A percentile compares a stretch with the other conserved stretches of the same genome.
These are phyloP conservation scores for Xylariaceae sp. DNA, from an alignment of 2,329 filamentous ascomycete genomes.

Conservation along the genomic window DNA sequence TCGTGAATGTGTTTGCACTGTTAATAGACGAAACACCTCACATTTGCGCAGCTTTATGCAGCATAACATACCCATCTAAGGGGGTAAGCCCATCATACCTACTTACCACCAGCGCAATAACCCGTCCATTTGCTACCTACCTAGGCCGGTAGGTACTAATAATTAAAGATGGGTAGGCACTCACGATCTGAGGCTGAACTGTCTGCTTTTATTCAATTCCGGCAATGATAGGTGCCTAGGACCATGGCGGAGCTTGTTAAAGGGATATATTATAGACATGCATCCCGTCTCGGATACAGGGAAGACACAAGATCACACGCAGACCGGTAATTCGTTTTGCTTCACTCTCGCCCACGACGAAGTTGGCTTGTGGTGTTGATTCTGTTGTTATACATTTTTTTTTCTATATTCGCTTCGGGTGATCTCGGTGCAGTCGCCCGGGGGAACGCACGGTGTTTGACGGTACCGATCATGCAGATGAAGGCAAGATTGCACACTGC, in stretches of 20 bases:
- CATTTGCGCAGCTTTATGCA: too few relatives aligned
- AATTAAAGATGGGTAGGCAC: neutral
- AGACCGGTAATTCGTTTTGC: neutral
- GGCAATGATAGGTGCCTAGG: too few relatives aligned
- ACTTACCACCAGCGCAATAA: neutral
- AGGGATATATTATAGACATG: neutral
- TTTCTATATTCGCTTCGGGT: conserved; percentile 2
- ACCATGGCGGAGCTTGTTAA: too few relatives aligned
- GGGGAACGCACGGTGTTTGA: neutral
- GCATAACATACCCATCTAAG: too few relatives aligned
- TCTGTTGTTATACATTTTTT: neutral
- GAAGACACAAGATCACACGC: neutral
- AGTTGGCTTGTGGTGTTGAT: neutral
- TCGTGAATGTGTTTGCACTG: too few relatives aligned
- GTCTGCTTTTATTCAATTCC: neutral
- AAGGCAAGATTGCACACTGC: conserved; percentile 22
- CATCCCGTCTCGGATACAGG: neutral
- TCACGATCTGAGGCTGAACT: neutral
- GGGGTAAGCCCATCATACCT: too few relatives aligned
- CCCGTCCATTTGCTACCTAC: neutral
- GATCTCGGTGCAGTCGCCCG: conserved; percentile 16
- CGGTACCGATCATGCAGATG: conserved; percentile 1
- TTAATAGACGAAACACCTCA: too few relatives aligned
- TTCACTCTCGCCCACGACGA: neutral
- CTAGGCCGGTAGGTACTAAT: neutral